phyloP scores from a whole-genome alignment of 495 filamentous ascomycete species.

The Penicillium paxilli region DNA sequence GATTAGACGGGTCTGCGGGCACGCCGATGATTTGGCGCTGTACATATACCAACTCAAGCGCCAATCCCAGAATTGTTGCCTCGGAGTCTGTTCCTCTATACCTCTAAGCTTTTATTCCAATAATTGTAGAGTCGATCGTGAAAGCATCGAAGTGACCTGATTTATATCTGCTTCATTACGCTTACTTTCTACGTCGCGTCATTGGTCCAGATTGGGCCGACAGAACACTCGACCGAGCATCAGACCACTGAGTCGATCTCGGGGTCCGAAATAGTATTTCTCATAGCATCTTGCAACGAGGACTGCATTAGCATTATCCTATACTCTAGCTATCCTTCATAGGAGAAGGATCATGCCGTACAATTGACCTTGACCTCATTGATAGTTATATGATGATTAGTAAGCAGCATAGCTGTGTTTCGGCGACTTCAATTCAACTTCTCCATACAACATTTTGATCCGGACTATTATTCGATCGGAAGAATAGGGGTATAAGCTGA shows the following conservation, averaged over 20 bases:
- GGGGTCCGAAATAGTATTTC: no score
- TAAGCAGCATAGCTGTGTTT: background rate
- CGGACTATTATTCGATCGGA: background rate
- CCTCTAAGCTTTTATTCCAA: background rate
- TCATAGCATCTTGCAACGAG: no score
- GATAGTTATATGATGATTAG: background rate
- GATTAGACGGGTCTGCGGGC: conserved; percentile 29
- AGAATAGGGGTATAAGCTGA: background rate
- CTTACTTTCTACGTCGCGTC: conserved; percentile 1
- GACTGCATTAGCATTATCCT: no score
- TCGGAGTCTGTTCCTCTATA: background rate
- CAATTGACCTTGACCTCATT: background rate
- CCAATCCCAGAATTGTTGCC: conserved; percentile 24
- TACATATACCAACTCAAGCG: conserved; percentile 46
- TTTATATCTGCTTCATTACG: background rate
- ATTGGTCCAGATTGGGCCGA: background rate
- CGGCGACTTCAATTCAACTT: background rate
- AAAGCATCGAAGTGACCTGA: no score
- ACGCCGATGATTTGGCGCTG: conserved; percentile 40
- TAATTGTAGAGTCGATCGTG: background rate
- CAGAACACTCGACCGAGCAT: background rate
- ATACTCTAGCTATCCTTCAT: no score
- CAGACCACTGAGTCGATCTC: no score
- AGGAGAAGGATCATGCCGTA: background rate
- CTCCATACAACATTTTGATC: background rate